These are phyloP conservation scores for Cladophialophora psammophila DNA, from an alignment of 2,329 filamentous ascomycete species.

Conservation along the genomic window DNA sequence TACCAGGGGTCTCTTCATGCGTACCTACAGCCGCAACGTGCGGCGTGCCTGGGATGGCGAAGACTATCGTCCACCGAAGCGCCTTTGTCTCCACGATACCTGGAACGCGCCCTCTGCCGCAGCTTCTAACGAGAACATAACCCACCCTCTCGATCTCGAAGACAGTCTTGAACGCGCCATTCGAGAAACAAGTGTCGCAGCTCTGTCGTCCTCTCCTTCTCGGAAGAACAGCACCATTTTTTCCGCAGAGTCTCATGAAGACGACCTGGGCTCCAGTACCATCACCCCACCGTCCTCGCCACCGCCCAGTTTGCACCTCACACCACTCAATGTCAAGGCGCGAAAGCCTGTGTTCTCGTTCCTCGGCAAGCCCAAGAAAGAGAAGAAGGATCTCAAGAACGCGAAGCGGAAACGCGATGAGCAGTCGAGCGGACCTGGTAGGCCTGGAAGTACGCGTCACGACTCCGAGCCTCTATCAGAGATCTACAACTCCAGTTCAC, in stretches of 20 bases:
- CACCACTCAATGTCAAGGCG: conserved; percentile 51
- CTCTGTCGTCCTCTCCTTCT: conserved; percentile 55
- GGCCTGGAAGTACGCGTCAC: conserved; percentile 26
- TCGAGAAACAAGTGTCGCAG: conserved; percentile 54
- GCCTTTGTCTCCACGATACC: conserved; percentile 51
- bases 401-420: conserved; percentile 52
- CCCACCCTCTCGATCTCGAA: conserved; percentile 49
- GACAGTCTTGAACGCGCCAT: conserved; percentile 57
- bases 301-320: conserved; percentile 52
- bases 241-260: conserved; percentile 52
- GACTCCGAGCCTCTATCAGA: conserved; percentile 41
- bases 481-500: conserved; percentile 38
- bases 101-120: conserved; percentile 37
- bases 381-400: conserved; percentile 35
- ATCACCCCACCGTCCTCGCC: conserved; percentile 62
- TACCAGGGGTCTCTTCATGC: conserved; percentile 56
- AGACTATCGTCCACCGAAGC: conserved; percentile 52
- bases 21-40: conserved; percentile 57
- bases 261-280: conserved; percentile 44
- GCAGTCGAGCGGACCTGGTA: conserved; percentile 43
- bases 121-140: conserved; percentile 40
- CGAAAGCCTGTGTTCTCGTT: conserved; percentile 61
- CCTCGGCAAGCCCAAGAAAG: conserved; percentile 44
- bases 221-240: conserved; percentile 55
- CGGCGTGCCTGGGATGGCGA: conserved; percentile 58